phyloP scores from a whole-genome alignment of 2,329 filamentous ascomycete genomes.

The Lachnellula arida region DNA sequence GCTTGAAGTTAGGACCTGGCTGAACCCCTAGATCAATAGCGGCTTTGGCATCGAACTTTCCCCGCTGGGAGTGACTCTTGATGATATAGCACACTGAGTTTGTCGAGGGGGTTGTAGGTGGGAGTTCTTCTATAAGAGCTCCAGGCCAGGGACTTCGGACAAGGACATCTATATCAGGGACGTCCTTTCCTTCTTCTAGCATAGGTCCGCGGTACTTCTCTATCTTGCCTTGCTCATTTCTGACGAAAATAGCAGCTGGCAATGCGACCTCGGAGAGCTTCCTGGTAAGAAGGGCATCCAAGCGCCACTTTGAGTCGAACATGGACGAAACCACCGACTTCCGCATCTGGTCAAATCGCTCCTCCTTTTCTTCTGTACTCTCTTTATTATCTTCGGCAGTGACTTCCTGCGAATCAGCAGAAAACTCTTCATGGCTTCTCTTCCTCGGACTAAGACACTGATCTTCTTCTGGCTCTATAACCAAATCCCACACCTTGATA shows the following conservation, averaged over 20 bases:
- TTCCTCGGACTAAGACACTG: conserved; percentile 37
- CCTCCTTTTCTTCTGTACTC: conserved; percentile 34
- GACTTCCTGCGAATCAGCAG: conserved; percentile 16
- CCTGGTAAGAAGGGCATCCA: conserved; percentile 64
- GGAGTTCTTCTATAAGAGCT: conserved; percentile 58
- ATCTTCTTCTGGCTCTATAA: conserved; percentile 41
- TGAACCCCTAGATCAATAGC: conserved; percentile 63
- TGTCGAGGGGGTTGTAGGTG: conserved; percentile 59
- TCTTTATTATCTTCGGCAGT: conserved; percentile 18
- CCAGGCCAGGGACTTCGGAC: conserved; percentile 77
- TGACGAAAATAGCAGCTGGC: conserved; percentile 66
- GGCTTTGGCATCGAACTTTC: conserved; percentile 67
- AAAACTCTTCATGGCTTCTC: conserved; percentile 46
- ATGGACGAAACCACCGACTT: conserved; percentile 65
- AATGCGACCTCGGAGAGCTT: conserved; percentile 61
- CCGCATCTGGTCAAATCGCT: conserved; percentile 46
- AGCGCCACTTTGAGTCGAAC: conserved; percentile 72
- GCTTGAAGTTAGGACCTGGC: conserved; percentile 52
- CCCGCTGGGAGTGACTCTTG: conserved; percentile 68
- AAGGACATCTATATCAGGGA: conserved; percentile 65
- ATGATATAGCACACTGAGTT: conserved; percentile 83
- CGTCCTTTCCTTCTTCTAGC: conserved; percentile 43
- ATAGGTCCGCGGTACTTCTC: conserved; percentile 65
- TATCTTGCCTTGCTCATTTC: conserved; percentile 60
- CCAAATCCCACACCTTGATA: conserved; percentile 81